Conservation (phyloP, 225 moss, liverwort and hornwort genomes). For the Climacium dendroides region DNA sequence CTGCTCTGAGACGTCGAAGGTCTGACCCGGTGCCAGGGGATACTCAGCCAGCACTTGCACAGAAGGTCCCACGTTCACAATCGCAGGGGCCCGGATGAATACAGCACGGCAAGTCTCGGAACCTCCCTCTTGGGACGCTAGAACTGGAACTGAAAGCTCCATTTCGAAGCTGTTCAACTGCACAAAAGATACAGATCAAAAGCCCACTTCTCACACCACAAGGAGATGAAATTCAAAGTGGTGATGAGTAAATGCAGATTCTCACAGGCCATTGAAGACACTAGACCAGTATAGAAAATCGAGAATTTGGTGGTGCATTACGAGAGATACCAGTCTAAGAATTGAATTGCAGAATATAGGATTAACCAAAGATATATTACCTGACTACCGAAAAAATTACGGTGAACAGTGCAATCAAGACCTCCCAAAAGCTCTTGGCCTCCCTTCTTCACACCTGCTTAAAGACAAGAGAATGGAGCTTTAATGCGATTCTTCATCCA, state of each 20-base stretch:
- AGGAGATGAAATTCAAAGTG: not conserved
- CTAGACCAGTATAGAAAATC: not conserved
- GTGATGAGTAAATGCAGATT: not conserved
- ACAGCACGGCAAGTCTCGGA: slow-evolving; percentile 71
- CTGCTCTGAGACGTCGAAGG: slow-evolving; percentile 23
- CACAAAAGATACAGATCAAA: not conserved
- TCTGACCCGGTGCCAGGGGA: slow-evolving; percentile 4
- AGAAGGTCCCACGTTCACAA: slow-evolving; percentile 63
- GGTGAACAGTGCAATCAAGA: slow-evolving; percentile 89
- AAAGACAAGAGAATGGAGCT: not conserved
- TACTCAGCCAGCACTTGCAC: slow-evolving; percentile 80
- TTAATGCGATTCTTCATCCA: not conserved
- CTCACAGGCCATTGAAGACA: not conserved
- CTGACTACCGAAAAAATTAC: slow-evolving; percentile 98
- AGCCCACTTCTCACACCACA: not conserved
- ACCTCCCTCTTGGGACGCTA: slow-evolving; percentile 48
- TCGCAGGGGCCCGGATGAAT: slow-evolving; percentile 92
- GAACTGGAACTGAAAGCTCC: slow-evolving; percentile 62
- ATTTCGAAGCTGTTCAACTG: slow-evolving; percentile 93
- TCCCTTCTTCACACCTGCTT: slow-evolving; percentile 75
- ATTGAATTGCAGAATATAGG: not conserved
- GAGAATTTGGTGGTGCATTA: not conserved
- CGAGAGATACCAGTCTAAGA: not conserved
- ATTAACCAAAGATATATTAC: not conserved
- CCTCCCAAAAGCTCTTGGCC: slow-evolving; percentile 94